phyloP scores from a whole-genome alignment of 2,329 filamentous ascomycete genomes.

The Cordyceps pruinosa region DNA sequence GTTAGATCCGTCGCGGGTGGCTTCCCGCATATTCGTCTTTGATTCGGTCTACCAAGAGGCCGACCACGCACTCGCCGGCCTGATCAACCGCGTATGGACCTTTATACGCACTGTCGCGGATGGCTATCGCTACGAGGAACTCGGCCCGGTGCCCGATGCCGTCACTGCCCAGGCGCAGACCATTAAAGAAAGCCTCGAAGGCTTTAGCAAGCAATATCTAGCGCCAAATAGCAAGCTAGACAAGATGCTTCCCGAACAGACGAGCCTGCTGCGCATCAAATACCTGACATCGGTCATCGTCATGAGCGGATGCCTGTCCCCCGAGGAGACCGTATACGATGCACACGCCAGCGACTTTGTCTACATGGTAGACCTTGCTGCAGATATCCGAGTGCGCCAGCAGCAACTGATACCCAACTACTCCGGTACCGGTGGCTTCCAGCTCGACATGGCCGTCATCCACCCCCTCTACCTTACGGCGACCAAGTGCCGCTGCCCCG shows the following conservation, averaged over 20 bases:
- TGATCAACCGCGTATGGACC: slow-evolving; percentile 8
- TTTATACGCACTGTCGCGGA: slow-evolving; percentile 13
- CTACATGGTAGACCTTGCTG: slow-evolving; percentile 11
- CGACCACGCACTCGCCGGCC: slow-evolving; percentile 7
- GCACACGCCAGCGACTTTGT: slow-evolving; percentile 10
- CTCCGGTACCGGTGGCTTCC: neutral
- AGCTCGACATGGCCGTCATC: slow-evolving; percentile 15
- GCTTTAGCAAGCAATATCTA: slow-evolving; percentile 6
- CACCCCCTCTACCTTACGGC: slow-evolving; percentile 15
- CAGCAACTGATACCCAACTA: neutral
- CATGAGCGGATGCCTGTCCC: slow-evolving; percentile 11
- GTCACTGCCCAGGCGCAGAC: slow-evolving; percentile 7
- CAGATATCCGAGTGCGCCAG: neutral
- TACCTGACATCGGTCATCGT: slow-evolving; percentile 11
- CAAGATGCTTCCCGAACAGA: slow-evolving; percentile 8
- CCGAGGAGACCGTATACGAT: slow-evolving; percentile 14
- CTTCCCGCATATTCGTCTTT: slow-evolving; percentile 10
- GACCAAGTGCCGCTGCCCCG: slow-evolving; percentile 15
- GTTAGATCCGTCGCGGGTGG: slow-evolving; percentile 3
- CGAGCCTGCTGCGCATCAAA: slow-evolving; percentile 13
- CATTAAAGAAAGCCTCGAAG: slow-evolving; percentile 9
- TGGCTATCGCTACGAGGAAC: slow-evolving; percentile 11
- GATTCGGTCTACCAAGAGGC: slow-evolving; percentile 11
- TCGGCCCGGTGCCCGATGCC: slow-evolving; percentile 3
- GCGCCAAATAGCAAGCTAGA: neutral